These are phyloP conservation scores for Pseudopyricularia cyperi DNA, from an alignment of 2,329 filamentous ascomycete genomes.

Conservation along the genomic window DNA sequence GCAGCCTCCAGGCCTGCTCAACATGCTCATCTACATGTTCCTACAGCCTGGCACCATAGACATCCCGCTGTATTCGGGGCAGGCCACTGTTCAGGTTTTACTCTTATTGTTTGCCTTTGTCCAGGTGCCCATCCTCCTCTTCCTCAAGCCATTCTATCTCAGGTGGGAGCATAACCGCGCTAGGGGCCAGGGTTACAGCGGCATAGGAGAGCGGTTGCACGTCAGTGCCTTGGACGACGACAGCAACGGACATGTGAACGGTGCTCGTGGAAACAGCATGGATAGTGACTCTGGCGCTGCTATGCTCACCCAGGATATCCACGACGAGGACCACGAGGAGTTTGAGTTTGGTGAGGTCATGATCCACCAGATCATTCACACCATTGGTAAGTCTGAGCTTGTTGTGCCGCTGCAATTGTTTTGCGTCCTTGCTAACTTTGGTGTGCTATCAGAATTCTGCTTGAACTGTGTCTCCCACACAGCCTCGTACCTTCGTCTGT, in stretches of 20 bases:
- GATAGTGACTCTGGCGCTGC: slow-evolving; percentile 63
- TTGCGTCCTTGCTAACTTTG: neutral
- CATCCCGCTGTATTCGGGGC: slow-evolving; percentile 65
- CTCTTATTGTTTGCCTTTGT: slow-evolving; percentile 70
- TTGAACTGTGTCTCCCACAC: slow-evolving; percentile 98
- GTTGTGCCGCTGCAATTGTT: neutral
- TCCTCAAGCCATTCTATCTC: slow-evolving; percentile 92
- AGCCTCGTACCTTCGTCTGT: slow-evolving; percentile 94
- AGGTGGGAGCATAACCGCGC: slow-evolving; percentile 87
- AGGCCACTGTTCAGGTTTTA: slow-evolving; percentile 61
- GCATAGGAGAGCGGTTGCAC: slow-evolving; percentile 76
- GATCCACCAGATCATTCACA: slow-evolving; percentile 99
- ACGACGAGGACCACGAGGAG: slow-evolving; percentile 74
- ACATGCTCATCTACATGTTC: slow-evolving; percentile 99
- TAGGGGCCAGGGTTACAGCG: slow-evolving; percentile 78
- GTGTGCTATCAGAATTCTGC: slow-evolving; percentile 63
- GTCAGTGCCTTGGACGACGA: slow-evolving; percentile 87
- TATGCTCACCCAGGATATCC: slow-evolving; percentile 78
- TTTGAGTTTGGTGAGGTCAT: slow-evolving; percentile 96
- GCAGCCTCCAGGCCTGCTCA: slow-evolving; percentile 75
- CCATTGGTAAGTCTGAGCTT: slow-evolving; percentile 57
- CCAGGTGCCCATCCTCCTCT: slow-evolving; percentile 82
- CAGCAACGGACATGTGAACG: slow-evolving; percentile 41
- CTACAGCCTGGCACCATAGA: slow-evolving; percentile 66
- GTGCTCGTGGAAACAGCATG: slow-evolving; percentile 26